Base-by-base conservation (phyloP, 495 filamentous ascomycete species). In the Talaromyces borbonicus region DNA sequence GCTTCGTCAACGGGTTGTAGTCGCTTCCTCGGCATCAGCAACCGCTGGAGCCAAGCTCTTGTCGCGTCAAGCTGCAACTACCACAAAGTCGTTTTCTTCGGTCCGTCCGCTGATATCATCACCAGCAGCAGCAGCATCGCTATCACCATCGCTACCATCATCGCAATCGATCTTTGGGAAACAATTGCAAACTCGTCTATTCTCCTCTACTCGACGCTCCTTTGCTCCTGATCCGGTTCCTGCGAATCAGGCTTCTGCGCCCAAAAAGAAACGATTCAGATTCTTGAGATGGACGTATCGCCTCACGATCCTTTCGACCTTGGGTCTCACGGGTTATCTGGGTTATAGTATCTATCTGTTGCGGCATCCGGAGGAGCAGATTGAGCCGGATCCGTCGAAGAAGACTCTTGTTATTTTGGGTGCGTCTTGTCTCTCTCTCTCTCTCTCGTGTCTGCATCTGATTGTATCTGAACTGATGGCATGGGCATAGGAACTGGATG, bases 391-490 rank as follows among this genome's bases (percentile, higher is more conserved):
- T 67, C 81, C 90, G 48, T 66, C 57, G 43, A 99, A 97, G 86
- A 97, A 97, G 76, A 99, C 89, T 16, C 75, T 99, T 23, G 93
- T 99, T 12, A 80, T 99, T 57, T 76, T 99, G 30, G 92, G 92
- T 95, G 19, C 8, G 41, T 32, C 18, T 26, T 3, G 11, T 8
- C 31, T 24, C 6, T 18, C 15, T 11, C 22, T 2, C 5, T 29
- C 23, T 18, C 15, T 22, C 5, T 20, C 19, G 16, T 32, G 19
- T 33, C 29, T 11, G 16, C 12, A n/a, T 9, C 15, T 26, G 25
- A 14, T 6, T 27, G 16, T 26, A 22, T 4, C 15, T 20, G 9
- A 23, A 23, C 14, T 41, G 8, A 35, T 20, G 47, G 9, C 5
- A 11, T 33, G 14, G 8, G 37, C 46, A 14, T 47, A 94, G 87